Evolutionary conservation across 495 filamentous ascomycete species (phyloP).

Genomic region (Cercophora sp.): DNA sequence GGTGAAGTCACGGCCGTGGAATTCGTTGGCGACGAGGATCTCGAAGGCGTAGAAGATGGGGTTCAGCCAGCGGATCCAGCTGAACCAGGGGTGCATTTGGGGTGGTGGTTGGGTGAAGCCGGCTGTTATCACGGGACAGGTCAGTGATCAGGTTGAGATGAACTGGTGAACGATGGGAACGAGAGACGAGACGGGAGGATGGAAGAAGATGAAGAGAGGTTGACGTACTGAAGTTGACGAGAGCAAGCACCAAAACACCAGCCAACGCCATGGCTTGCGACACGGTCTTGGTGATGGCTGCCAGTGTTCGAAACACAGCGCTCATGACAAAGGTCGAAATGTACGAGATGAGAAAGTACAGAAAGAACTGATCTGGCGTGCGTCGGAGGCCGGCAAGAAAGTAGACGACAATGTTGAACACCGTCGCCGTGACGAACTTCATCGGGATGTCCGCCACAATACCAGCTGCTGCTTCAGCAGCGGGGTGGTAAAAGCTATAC

Average conservation of each 20-base stretch:
- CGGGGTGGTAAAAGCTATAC: conserved; percentile 64
- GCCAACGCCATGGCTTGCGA: conserved; percentile 70
- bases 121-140: no score
- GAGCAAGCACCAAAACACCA: conserved; percentile 62
- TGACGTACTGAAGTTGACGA: conserved; percentile 83
- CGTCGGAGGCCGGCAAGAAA: conserved; percentile 54
- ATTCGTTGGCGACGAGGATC: conserved; percentile 66
- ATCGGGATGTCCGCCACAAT: conserved; percentile 58
- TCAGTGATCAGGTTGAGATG: no score
- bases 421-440: conserved; percentile 45
- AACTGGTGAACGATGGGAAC: no score
- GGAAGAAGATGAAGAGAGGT: no score
- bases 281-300: conserved; percentile 61
- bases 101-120: conserved; percentile 71
- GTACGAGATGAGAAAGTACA: conserved; percentile 56
- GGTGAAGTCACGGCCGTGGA: conserved; percentile 49
- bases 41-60: conserved; percentile 78
- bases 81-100: conserved; percentile 77
- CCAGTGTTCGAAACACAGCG: conserved; percentile 64
- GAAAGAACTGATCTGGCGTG: conserved; percentile 56
- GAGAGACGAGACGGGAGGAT: no score
- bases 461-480: conserved; percentile 54
- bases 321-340: conserved; percentile 54
- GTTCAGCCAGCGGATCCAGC: conserved; percentile 79
- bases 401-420: conserved; percentile 56